phyloP scores from a whole-genome alignment of 2,329 filamentous ascomycete species.

The Penicillium sumatraense region DNA sequence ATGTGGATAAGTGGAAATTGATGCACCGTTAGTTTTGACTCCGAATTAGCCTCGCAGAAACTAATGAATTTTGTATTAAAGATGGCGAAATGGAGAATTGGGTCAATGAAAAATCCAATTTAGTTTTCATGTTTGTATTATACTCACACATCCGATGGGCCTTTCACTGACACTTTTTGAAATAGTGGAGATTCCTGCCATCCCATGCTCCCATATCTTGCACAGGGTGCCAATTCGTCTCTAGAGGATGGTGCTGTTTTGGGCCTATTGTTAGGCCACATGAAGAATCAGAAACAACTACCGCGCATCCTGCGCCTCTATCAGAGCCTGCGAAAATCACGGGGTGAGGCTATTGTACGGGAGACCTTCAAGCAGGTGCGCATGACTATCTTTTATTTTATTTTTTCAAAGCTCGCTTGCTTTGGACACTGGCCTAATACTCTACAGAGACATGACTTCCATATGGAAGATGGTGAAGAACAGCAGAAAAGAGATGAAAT shows the following conservation, averaged over 20 bases:
- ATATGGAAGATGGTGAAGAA: constrained; percentile 59
- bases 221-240: constrained; percentile 69
- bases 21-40: constrained; percentile 47
- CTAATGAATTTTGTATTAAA: constrained; percentile 18
- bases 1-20: constrained; percentile 71
- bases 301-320: constrained; percentile 50
- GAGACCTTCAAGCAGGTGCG: constrained; percentile 62
- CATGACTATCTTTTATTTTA: too few relatives aligned
- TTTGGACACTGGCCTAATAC: background rate
- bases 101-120: constrained; percentile 58
- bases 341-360: constrained; percentile 60
- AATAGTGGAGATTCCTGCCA: constrained; percentile 64
- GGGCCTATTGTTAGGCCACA: constrained; percentile 60
- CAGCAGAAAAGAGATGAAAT: constrained; percentile 62
- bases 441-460: constrained; percentile 55
- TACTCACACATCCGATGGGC: background rate
- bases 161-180: background rate
- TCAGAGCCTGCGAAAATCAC: constrained; percentile 51
- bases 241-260: constrained; percentile 72
- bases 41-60: background rate
- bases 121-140: constrained; percentile 45
- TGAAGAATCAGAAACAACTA: constrained; percentile 50
- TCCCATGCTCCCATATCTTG: constrained; percentile 67
- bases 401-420: background rate
- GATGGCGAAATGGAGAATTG: constrained; percentile 58